Evolutionary conservation across 495 filamentous ascomycete species (phyloP).

Genomic region (Astrothelium subdiscretum): DNA sequence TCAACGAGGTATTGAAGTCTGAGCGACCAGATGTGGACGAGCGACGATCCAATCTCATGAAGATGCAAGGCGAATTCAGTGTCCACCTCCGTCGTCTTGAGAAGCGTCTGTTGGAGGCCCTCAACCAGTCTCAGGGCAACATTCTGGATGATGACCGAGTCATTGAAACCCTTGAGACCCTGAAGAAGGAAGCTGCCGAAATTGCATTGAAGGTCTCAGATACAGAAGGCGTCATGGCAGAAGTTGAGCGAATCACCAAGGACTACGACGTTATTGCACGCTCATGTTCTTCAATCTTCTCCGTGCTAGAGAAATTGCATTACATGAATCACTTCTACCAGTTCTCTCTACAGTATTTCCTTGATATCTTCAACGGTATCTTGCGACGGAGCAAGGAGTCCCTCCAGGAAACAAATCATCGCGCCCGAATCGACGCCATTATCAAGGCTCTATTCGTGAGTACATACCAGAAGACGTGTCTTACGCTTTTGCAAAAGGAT

Average conservation of each 20-base stretch:
- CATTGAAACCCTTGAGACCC: conserved; percentile 92
- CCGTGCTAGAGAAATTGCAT: conserved; percentile 91
- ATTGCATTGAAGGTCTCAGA: conserved; percentile 93
- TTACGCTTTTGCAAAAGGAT: conserved; percentile 90
- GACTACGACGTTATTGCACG: conserved; percentile 87
- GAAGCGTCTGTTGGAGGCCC: conserved; percentile 81
- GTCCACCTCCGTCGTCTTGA: conserved; percentile 93
- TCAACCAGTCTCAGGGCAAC: conserved; percentile 95
- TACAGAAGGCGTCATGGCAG: conserved; percentile 94
- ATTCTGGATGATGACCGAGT: conserved; percentile 97
- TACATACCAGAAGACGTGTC: conserved; percentile 82
- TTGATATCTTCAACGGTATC: conserved; percentile 92
- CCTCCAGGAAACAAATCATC: conserved; percentile 58
- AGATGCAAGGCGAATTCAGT: conserved; percentile 97
- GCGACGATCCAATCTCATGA: conserved; percentile 89
- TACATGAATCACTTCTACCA: conserved; percentile 99
- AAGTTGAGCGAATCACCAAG: conserved; percentile 87
- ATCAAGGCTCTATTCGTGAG: conserved; percentile 78
- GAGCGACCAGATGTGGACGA: conserved; percentile 98
- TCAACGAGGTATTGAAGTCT: conserved; percentile 93
- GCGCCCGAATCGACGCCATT: conserved; percentile 71
- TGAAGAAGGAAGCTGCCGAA: conserved; percentile 94
- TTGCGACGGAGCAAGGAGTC: conserved; percentile 70
- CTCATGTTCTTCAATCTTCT: conserved; percentile 93
- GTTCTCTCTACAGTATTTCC: conserved; percentile 95